Base-by-base conservation (phyloP, 371 early-diverging fungal genomes). In the Mucor velutinosus region DNA sequence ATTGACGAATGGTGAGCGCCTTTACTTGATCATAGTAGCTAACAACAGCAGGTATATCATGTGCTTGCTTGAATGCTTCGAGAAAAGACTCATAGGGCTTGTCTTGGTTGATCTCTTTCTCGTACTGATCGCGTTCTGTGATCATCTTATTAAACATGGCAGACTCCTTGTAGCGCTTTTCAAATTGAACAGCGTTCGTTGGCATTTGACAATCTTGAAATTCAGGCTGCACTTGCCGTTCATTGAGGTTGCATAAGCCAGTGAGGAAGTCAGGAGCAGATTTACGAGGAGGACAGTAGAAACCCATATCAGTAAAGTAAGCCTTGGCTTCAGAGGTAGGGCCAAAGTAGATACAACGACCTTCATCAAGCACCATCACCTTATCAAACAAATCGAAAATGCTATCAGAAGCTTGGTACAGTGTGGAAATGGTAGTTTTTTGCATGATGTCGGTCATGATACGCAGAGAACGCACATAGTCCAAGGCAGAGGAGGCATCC, bases 401-500 rank as follows among this genome's bases (percentile, higher is more conserved):
- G 66, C 83, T 89, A 71, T 90, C 87, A 15, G 88, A 87, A 15
- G 91, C 89, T 64, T 92, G 91, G 64, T 90, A 90, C 2, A 70
- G 33, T 8, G 82, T 80, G 14, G 80, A 79, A 35, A 86, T 71
- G 17, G 87, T 84, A 21, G 89, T 78, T 64, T 86, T 88, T 47
- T 88, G 81, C 62, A 84, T 69, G 19, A 86, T 71, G 60, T 89
- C 85, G 25, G 90, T 88, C 73, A 89, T 79, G 49, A 90, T 86
- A 59, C 90, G 85, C 1, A 94, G 80, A 12, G 89, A 87, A 43
- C 88, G 83, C 19, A 89, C 82, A 60, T 92, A 92, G 69, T 93
- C 93, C 3, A 93, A 79, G 19, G 97, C 95, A 32, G 93, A 94
- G 43, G 94, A 90, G 11, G 94, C 89, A 83, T 98, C 97, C 15